Conservation (phyloP, 768 basidiomycete species). For the Rhodotorula babjevae region DNA sequence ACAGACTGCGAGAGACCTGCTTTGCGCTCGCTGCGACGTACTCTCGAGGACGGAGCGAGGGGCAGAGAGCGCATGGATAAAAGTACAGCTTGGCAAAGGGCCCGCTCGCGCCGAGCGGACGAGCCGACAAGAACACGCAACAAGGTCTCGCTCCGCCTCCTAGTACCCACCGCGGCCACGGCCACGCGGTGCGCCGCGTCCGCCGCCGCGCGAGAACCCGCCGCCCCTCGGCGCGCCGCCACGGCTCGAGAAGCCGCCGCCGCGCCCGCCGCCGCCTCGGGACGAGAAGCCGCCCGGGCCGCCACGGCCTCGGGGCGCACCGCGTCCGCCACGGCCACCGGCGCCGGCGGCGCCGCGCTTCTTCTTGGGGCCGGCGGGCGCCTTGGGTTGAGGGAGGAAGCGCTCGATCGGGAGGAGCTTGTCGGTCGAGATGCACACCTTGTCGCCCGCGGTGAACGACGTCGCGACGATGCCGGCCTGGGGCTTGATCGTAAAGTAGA, state of each 20-base stretch:
- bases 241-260: slow-evolving; percentile 23
- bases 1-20: too few relatives aligned
- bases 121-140: not conserved
- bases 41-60: too few relatives aligned
- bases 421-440: slow-evolving; percentile 95
- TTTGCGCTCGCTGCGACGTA: too few relatives aligned
- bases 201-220: slow-evolving; percentile 25
- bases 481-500: slow-evolving; percentile 97
- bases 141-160: not conserved
- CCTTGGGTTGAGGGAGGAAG: slow-evolving; percentile 94
- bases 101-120: too few relatives aligned
- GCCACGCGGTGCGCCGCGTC: slow-evolving; percentile 11
- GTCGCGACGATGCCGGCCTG: slow-evolving; percentile 88
- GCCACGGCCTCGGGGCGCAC: slow-evolving; percentile 31
- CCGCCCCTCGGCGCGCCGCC: slow-evolving; percentile 43
- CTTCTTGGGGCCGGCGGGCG: slow-evolving; percentile 37
- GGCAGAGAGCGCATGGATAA: not conserved
- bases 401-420: slow-evolving; percentile 93
- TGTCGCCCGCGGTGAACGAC: slow-evolving; percentile 96
- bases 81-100: not conserved
- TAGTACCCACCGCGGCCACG: slow-evolving; percentile 43
- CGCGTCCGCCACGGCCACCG: slow-evolving; percentile 48
- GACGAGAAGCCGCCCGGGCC: slow-evolving; percentile 51
- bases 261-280: slow-evolving; percentile 45
- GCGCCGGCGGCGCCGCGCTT: slow-evolving; percentile 49